Evolutionary conservation across 495 filamentous ascomycete species (phyloP).

Genomic region (Tuber borchii): DNA sequence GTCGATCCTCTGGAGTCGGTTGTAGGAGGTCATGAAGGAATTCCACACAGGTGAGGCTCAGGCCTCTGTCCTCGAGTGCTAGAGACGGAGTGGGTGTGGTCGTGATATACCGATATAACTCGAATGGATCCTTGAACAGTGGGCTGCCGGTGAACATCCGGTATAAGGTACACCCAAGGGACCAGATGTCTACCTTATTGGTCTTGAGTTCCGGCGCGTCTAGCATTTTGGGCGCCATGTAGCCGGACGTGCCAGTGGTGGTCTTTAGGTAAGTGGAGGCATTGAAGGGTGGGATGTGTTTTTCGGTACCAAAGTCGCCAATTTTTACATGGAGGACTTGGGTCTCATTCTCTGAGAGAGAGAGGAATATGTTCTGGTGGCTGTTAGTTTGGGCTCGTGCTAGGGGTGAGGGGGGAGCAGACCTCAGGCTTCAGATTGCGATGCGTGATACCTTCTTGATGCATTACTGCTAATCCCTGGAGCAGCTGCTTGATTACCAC

Average conservation of each 20-base stretch:
- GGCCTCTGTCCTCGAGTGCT: not conserved
- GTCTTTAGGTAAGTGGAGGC: not conserved
- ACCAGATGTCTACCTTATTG: not conserved
- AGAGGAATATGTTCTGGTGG: not conserved
- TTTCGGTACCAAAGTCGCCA: slow-evolving; percentile 7
- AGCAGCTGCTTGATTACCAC: not conserved
- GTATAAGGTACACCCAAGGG: not conserved
- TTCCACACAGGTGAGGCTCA: not conserved
- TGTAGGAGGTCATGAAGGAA: not conserved
- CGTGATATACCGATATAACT: not conserved
- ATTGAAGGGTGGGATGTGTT: not conserved
- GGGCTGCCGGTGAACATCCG: not conserved
- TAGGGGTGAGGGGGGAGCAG: not conserved
- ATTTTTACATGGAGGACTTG: not conserved
- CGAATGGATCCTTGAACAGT: not conserved
- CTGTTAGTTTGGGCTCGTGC: too few relatives aligned
- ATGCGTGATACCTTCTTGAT: too few relatives aligned
- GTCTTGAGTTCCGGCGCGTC: not conserved
- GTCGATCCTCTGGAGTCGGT: not conserved
- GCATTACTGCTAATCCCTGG: too few relatives aligned
- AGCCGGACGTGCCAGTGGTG: not conserved
- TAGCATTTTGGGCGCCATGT: not conserved
- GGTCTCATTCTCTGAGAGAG: not conserved
- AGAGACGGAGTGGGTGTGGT: not conserved
- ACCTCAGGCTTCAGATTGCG: slow-evolving; percentile 9